Conservation (phyloP, 2,329 filamentous ascomycete species). For the Fusarium sacchari region DNA sequence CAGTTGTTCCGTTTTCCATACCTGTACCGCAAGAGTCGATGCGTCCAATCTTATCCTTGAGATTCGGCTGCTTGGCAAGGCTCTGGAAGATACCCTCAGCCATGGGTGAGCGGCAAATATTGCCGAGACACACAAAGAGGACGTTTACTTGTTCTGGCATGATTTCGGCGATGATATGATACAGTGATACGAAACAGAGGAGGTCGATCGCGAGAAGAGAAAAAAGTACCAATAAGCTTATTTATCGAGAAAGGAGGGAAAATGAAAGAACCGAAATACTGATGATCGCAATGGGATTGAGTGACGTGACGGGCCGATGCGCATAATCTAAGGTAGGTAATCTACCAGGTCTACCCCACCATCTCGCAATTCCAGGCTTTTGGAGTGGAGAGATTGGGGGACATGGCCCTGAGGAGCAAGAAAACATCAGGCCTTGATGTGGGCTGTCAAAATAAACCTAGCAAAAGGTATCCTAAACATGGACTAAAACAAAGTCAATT, state of each 20-base stretch:
- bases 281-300: constrained; percentile 31
- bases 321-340: constrained; percentile 27
- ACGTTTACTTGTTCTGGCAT: constrained; percentile 70
- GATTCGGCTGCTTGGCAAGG: constrained; percentile 69
- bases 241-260: constrained; percentile 7
- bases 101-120: constrained; percentile 96
- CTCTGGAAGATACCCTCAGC: constrained; percentile 91
- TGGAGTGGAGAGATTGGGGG: constrained; percentile 38
- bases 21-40: constrained; percentile 92
- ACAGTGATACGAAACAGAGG: neutral
- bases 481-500: too few relatives aligned
- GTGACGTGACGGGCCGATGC: constrained; percentile 42
- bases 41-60: constrained; percentile 67
- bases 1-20: constrained; percentile 35
- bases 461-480: too few relatives aligned
- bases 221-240: neutral
- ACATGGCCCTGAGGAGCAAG: neutral
- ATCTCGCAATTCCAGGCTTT: constrained; percentile 35
- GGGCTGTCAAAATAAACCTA: too few relatives aligned
- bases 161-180: constrained; percentile 25
- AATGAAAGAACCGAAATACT: constrained; percentile 30
- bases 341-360: constrained; percentile 32
- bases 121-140: constrained; percentile 95
- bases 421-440: too few relatives aligned
- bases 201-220: constrained; percentile 1